phyloP scores from a whole-genome alignment of 768 basidiomycete species.

The Strobilomyces confusus region DNA sequence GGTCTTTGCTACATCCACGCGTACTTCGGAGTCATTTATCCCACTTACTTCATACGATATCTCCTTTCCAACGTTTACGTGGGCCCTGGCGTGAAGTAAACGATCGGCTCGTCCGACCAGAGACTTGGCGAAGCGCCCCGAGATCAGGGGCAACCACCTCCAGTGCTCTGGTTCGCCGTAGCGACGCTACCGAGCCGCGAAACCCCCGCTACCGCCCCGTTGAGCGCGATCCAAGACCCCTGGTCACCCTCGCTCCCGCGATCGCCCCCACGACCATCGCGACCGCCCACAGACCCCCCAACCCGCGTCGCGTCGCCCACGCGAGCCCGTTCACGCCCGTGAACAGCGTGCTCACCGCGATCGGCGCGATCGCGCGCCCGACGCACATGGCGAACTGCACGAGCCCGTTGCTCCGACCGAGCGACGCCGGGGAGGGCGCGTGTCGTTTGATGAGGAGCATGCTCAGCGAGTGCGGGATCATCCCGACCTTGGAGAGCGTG shows the following conservation, averaged over 20 bases:
- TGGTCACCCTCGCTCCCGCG: conserved; percentile 10
- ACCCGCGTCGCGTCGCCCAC: conserved; percentile 5
- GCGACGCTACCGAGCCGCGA: no score
- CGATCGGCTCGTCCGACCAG: no score
- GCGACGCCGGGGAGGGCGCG: not conserved
- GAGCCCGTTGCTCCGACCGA: conserved; percentile 51
- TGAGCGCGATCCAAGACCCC: not conserved
- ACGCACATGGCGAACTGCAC: conserved; percentile 54
- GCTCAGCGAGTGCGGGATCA: conserved; percentile 40
- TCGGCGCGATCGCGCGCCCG: conserved; percentile 49
- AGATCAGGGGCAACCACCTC: no score
- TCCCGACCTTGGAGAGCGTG: conserved; percentile 27
- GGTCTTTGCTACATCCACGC: conserved; percentile 1
- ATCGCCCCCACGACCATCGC: conserved; percentile 4
- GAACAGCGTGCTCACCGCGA: conserved; percentile 26
- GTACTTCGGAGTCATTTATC: conserved; percentile 20
- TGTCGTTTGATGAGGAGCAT: conserved; percentile 56
- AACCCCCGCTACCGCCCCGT: no score
- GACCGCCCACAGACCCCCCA: conserved; percentile 9
- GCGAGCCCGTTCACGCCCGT: conserved; percentile 6
- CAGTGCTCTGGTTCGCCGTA: no score
- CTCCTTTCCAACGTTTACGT: no score
- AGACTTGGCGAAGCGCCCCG: no score
- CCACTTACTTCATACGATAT: no score
- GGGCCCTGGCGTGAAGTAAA: no score